Evolutionary conservation across 768 basidiomycete species (phyloP), one percentile per base, ranked within the genome.

Genomic region (Phylloporus rhodoxanthus): DNA sequence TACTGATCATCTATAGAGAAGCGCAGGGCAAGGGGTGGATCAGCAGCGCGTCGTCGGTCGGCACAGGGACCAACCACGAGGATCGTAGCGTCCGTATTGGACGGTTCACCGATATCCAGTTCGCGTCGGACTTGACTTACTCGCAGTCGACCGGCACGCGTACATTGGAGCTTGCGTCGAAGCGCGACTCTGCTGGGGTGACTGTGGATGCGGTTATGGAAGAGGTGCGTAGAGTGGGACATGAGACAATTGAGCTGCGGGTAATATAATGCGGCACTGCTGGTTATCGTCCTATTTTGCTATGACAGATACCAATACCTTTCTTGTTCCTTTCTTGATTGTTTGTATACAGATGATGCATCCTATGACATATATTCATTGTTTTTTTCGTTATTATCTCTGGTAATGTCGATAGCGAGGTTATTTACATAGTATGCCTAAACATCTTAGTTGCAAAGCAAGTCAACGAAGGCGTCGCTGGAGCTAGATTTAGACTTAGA

Each of bases 141-240:
- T 43, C 55, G 3, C 44, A 42, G 4, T 14, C 42, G 5, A 26
- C 6, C 2, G 51, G 34, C 5, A 20, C 8, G 23, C 47, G 43
- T 7, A 48, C 51, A 17, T 14, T 39, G n/a, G 53, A 63, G 4
- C 5, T 43, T 7, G 2, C 34, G 0, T 50, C 51, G 1, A 62
- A 62, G 25, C 49, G 10, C 1, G 32, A 37, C 6, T 39, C 60
- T 5, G 43, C 33, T 0, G 47, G 25, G 4, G 49, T 29, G 26
- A n/a, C 11, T 21, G 9, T 26, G 14, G 49, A 28, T 1, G 34
- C 9, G 36, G 15, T 25, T 86, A 68, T 96, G 87, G 5, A 94
- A 70, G 62, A 87, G 81, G 5, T 93, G 71, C 0, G 19, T 28
- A 46, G 45, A 28, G 23, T n/a, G 14, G 36, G 83, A 81, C 23